Percentiles rank a stretch among this genome's conserved stretches.
These are phyloP conservation scores for Rubroboletus satanas DNA, from an alignment of 768 basidiomycete genomes.

Conservation along the genomic window DNA sequence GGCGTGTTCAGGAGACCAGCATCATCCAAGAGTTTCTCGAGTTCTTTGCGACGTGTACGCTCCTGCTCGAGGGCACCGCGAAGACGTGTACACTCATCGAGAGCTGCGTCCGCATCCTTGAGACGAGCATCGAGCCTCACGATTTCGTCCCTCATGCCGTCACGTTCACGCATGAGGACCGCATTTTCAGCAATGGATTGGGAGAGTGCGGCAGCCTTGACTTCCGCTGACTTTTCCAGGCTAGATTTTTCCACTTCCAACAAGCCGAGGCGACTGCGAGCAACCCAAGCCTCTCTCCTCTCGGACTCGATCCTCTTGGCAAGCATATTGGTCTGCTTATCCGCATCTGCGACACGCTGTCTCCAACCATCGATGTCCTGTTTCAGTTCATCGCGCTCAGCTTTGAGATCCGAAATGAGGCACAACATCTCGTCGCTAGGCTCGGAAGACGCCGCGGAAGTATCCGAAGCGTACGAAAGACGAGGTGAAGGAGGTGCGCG, in stretches of 20 bases:
- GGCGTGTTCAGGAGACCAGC: slow-evolving; percentile 45
- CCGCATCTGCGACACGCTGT: slow-evolving; percentile 68
- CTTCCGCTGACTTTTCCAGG: slow-evolving; percentile 47
- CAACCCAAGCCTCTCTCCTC: slow-evolving; percentile 78
- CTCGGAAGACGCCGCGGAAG: slow-evolving; percentile 37
- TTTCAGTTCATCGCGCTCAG: slow-evolving; percentile 85
- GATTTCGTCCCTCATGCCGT: slow-evolving; percentile 29
- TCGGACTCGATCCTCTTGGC: slow-evolving; percentile 71
- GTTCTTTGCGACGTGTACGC: slow-evolving; percentile 38
- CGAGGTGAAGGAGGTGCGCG: slow-evolving; percentile 45
- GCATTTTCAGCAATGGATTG: slow-evolving; percentile 28
- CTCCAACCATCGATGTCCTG: slow-evolving; percentile 89
- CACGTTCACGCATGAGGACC: slow-evolving; percentile 25
- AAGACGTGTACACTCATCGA: slow-evolving; percentile 28
- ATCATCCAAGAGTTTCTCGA: slow-evolving; percentile 52
- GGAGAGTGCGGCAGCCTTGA: slow-evolving; percentile 29
- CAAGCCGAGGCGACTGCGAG: slow-evolving; percentile 65
- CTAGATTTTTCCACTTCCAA: slow-evolving; percentile 65
- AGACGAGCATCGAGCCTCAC: slow-evolving; percentile 30
- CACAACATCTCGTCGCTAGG: slow-evolving; percentile 77
- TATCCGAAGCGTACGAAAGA: slow-evolving; percentile 48
- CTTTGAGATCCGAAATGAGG: slow-evolving; percentile 73
- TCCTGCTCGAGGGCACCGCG: slow-evolving; percentile 38
- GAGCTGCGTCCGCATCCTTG: slow-evolving; percentile 24
- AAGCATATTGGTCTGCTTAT: slow-evolving; percentile 63